These are phyloP conservation scores for Kingdonia uniflora DNA, from an alignment of 164 flowering plant genomes.

Conservation along the genomic window DNA sequence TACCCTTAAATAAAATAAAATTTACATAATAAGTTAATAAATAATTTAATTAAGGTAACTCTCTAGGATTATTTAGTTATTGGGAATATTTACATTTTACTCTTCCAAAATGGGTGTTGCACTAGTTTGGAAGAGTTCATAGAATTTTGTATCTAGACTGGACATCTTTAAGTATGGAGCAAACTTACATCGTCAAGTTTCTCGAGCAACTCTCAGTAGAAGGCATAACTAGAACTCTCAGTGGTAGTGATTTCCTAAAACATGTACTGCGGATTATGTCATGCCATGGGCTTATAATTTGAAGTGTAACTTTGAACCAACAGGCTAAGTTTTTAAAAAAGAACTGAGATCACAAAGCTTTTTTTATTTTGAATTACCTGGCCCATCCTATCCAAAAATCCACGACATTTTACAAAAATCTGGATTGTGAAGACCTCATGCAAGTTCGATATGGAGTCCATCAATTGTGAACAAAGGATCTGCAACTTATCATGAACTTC, in stretches of 20 bases:
- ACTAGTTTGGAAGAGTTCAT: too few species aligned
- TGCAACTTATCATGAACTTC: slow-evolving; percentile 93
- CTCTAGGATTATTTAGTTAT: too few species aligned
- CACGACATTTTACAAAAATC: slow-evolving; percentile 70
- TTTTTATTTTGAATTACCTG: slow-evolving; percentile 40
- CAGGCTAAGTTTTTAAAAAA: too few species aligned
- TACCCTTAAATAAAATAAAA: not conserved
- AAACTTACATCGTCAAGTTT: slow-evolving; percentile 48
- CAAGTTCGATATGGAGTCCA: slow-evolving; percentile 60
- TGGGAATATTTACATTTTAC: too few species aligned
- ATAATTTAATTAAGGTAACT: too few species aligned
- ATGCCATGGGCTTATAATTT: not conserved
- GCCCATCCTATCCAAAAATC: slow-evolving; percentile 92
- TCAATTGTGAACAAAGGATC: slow-evolving; percentile 45
- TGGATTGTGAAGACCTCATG: slow-evolving; percentile 65
- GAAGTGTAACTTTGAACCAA: not conserved
- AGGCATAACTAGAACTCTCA: slow-evolving; percentile 29
- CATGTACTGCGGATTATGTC: not conserved
- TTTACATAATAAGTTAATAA: not conserved
- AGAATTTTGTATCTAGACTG: not conserved
- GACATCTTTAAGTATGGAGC: not conserved
- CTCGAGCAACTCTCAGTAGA: slow-evolving; percentile 31
- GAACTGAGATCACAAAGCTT: too few species aligned
- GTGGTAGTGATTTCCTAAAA: slow-evolving; percentile 33
- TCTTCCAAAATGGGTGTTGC: too few species aligned